Evolutionary conservation across 768 basidiomycete genomes (phyloP).

Genomic region (Leccinum ochraceum): DNA sequence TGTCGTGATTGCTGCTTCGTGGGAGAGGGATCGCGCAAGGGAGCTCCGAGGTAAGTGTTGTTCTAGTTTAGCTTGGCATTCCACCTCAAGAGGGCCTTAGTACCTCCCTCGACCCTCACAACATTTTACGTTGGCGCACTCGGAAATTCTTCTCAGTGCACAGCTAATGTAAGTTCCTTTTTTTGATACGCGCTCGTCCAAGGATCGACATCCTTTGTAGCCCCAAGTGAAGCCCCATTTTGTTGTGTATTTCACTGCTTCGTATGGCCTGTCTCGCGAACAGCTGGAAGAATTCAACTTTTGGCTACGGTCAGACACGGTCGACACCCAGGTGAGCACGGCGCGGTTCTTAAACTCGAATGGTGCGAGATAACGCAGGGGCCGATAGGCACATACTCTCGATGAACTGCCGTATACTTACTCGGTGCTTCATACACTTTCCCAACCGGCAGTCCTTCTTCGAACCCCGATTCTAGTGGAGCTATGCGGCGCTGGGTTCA

Average conservation of each 20-base stretch:
- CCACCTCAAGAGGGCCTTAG: conserved; percentile 36
- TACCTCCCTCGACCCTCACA: conserved; percentile 69
- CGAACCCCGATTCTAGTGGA: conserved; percentile 66
- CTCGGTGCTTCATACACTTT: conserved; percentile 47
- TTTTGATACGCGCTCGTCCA: background rate
- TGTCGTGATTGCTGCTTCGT: conserved; percentile 71
- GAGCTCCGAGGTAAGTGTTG: conserved; percentile 63
- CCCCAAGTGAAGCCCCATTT: conserved; percentile 55
- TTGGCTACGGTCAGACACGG: conserved; percentile 41
- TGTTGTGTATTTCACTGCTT: conserved; percentile 70
- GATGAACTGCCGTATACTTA: conserved; percentile 55
- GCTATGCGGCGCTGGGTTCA: conserved; percentile 82
- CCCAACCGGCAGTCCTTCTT: conserved; percentile 58
- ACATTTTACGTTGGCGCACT: conserved; percentile 80
- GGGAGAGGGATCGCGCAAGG: conserved; percentile 78
- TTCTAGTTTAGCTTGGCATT: background rate
- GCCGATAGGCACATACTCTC: background rate
- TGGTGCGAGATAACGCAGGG: conserved; percentile 1
- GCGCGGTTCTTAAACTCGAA: background rate
- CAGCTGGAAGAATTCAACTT: conserved; percentile 76
- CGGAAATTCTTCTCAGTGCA: conserved; percentile 47
- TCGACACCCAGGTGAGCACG: conserved; percentile 24
- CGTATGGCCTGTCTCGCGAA: conserved; percentile 70
- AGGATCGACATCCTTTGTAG: conserved; percentile 30
- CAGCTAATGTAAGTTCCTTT: conserved; percentile 37